A percentile compares a stretch with the other conserved stretches of the same genome.
Conservation (phyloP, 495 filamentous ascomycete species). For the Penicillium robsamsonii region DNA sequence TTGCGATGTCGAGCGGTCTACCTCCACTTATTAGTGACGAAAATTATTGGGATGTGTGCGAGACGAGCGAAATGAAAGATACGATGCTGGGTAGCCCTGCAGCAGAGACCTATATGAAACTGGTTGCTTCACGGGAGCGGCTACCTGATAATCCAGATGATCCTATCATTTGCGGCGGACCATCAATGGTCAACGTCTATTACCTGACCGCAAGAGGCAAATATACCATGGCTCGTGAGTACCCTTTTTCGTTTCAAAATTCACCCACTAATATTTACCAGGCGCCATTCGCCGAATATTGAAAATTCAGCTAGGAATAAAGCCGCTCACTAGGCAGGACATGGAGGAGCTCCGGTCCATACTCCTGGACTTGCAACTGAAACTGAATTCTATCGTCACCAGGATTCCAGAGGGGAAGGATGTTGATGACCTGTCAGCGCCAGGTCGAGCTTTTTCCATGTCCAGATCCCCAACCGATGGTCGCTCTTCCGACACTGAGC, state of each 20-base stretch:
- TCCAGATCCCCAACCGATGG: conserved; percentile 33
- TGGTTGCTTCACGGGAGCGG: conserved; percentile 33
- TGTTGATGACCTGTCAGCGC: conserved; percentile 11
- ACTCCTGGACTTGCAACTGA: conserved; percentile 44
- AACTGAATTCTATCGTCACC: conserved; percentile 43
- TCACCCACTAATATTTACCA: conserved; percentile 21
- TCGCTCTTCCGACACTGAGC: conserved; percentile 27
- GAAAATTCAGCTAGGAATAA: conserved; percentile 46
- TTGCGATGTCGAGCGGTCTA: conserved; percentile 48
- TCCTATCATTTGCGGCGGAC: conserved; percentile 43
- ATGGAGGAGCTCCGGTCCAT: conserved; percentile 48
- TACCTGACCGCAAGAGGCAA: conserved; percentile 48
- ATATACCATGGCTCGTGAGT: conserved; percentile 49
- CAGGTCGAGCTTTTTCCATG: conserved; percentile 29
- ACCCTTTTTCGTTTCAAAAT: background rate
- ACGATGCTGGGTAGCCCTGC: conserved; percentile 40
- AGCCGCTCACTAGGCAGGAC: conserved; percentile 42
- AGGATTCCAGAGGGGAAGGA: conserved; percentile 36
- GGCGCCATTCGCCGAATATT: conserved; percentile 46
- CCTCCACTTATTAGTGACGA: conserved; percentile 46
- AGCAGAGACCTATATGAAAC: conserved; percentile 38
- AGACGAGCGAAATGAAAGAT: conserved; percentile 48
- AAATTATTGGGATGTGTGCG: conserved; percentile 48
- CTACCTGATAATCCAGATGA: conserved; percentile 45
- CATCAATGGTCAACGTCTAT: conserved; percentile 49